Evolutionary conservation across 2,329 filamentous ascomycete species (phyloP).

Genomic region (Zasmidium citrigriseum): DNA sequence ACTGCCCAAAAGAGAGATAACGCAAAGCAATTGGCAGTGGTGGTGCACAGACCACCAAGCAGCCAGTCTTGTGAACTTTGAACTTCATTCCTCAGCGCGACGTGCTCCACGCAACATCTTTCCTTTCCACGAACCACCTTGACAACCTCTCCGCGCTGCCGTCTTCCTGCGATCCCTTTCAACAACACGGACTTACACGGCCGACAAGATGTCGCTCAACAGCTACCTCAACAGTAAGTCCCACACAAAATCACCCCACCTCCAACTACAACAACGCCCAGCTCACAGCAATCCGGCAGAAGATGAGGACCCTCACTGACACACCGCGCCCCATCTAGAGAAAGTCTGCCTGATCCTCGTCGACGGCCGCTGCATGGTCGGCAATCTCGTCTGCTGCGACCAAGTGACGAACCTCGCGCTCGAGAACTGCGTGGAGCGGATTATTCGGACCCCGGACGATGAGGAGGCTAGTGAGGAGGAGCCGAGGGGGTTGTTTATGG

Average conservation of each 20-base stretch:
- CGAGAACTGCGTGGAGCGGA: constrained; percentile 78
- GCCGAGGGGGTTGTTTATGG: constrained; percentile 83
- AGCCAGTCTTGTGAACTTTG: background rate
- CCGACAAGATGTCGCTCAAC: constrained; percentile 22
- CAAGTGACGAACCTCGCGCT: constrained; percentile 92
- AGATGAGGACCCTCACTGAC: constrained; percentile 2
- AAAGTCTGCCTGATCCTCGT: constrained; percentile 89
- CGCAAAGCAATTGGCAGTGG: background rate
- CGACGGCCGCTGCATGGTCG: constrained; percentile 77
- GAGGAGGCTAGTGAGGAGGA: constrained; percentile 77
- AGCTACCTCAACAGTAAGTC: constrained; percentile 27
- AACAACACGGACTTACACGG: background rate
- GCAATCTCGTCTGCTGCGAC: constrained; percentile 82
- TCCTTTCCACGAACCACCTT: no score
- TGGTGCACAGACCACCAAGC: background rate
- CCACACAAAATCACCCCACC: background rate
- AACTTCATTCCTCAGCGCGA: background rate
- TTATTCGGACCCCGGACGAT: constrained; percentile 84
- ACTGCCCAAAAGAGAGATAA: constrained; percentile 3
- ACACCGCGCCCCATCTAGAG: constrained; percentile 55
- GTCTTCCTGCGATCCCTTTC: no score
- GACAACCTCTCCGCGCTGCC: background rate
- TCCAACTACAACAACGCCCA: background rate
- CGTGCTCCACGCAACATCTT: background rate
- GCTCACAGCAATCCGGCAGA: constrained; percentile 7